Evolutionary conservation across 768 basidiomycete species (phyloP), one percentile per base, ranked within the genome.

Genomic region (Lepiota venenata): DNA sequence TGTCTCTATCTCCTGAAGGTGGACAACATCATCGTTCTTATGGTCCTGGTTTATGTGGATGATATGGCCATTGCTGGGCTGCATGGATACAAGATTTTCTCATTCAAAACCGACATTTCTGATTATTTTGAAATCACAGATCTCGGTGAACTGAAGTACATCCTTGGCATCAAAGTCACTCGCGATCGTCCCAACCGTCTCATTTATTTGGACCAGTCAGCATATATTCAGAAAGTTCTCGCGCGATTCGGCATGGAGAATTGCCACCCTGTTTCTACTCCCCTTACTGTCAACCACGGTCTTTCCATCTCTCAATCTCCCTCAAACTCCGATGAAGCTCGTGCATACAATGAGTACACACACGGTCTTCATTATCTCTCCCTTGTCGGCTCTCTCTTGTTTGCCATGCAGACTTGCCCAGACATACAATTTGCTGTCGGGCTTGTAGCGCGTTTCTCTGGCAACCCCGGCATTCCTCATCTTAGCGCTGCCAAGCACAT

Each of bases 151-250:
- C 39, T 64, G n/a, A 62, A 60, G 38, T 68, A 60, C 59, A 51
- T 69, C 1, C 60, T 72, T 9, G 62, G 69, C 14, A 61, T 71
- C n/a, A 22, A 60, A 20, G 55, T 70, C 25, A 55, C 32, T 1
- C 56, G 56, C 0, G 60, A 72, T 37, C 47, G 43, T 3, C 32
- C 58, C 1, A 41, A 49, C 0, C 53, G 55, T 18, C 64, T 61
- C 4, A 56, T 71, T 5, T 59, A 61, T 14, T 51, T 68, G 16
- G 56, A 52, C 42, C 68, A 74, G 45, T 18, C 43, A 3, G 45
- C 60, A 4, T 69, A 68, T 21, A 63, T 67, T 18, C 43, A 60
- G 3, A 38, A 52, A 25, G 60, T 68, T 14, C 47, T 64, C 20
- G 43, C 44, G 6, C 38, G 49, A n/a, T 63, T 65, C 48, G 60